Conservation (phyloP, 1,284 basidiomycete genomes). For the Trametes hirsuta region DNA sequence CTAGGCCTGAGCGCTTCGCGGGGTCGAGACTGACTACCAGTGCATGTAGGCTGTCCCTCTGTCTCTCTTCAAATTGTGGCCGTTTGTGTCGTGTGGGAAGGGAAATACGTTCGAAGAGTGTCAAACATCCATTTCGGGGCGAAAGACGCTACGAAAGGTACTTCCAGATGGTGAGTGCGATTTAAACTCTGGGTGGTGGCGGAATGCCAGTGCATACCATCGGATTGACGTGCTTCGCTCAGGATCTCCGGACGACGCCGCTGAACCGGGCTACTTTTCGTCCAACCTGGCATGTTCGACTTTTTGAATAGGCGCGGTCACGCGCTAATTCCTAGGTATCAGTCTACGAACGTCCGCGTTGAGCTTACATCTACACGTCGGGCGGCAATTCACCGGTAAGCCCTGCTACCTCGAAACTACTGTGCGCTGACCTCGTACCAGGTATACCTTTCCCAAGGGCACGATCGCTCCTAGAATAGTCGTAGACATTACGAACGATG, state of each 20-base stretch:
- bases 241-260: constrained; percentile 62
- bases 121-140: constrained; percentile 44
- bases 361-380: constrained; percentile 61
- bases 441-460: constrained; percentile 36
- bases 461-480: constrained; percentile 48
- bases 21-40: background rate
- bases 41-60: constrained; percentile 51
- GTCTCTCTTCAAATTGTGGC: constrained; percentile 65
- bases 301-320: background rate
- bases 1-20: background rate
- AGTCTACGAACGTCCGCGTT: constrained; percentile 60
- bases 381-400: constrained; percentile 55
- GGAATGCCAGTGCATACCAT: background rate
- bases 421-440: background rate
- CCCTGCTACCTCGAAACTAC: background rate
- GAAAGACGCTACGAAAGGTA: constrained; percentile 49
- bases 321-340: background rate
- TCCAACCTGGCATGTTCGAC: constrained; percentile 50
- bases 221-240: no score
- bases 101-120: constrained; percentile 50
- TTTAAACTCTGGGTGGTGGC: background rate
- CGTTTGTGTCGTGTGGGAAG: constrained; percentile 50
- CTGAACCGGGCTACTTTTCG: constrained; percentile 66
- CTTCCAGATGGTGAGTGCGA: constrained; percentile 44
- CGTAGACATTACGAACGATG: constrained; percentile 64